Evolutionary conservation across 2,329 filamentous ascomycete genomes (phyloP), one percentile per base, ranked within the genome.

Genomic region (Apiospora saccharicola): DNA sequence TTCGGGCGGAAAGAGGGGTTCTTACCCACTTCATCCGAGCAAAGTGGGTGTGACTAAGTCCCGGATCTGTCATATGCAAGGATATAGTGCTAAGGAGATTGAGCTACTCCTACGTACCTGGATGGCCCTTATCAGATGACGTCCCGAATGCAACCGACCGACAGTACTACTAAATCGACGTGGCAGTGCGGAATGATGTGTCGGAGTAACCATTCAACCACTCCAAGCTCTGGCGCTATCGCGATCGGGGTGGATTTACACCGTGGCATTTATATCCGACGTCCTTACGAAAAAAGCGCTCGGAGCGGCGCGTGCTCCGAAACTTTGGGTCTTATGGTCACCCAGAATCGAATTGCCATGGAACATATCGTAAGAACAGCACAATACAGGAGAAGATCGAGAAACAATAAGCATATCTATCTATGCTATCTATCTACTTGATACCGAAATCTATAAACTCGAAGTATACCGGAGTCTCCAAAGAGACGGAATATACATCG

Each of bases 361-460:
- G 4, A 14, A 13, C 13, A 13, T 4, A 13, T 14, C 4, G 26
- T 14, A n/a, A 26, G 3, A 14, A 4, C n/a, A 10, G 19, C 19
- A 22, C 10, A 10, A 51, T 24, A 14, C n/a, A 64, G 34, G 37
- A n/a, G 4, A 7, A 22, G 4, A 64, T 64, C 19, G 14, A 64
- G 14, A 41, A n/a, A n/a, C 3, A 4, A 41, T 41, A 41, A 12
- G 57, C 6, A 10, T 41, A 41, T 57, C 51, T 57, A 57, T 57
- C 51, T 57, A 30, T 41, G 37, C 12, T 30, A 24, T 64, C 53
- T 61, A 61, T 53, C 49, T 53, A 53, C 19, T 19, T n/a, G 46
- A 37, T 61, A 41, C 30, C n/a, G 14, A 61, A 41, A 64, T 64
- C 34, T 64, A 64, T 64, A 41, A 64, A 64, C 57, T n/a, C 34